Base-by-base conservation (phyloP, 2,329 filamentous ascomycete species). In the Drechslera avenae region DNA sequence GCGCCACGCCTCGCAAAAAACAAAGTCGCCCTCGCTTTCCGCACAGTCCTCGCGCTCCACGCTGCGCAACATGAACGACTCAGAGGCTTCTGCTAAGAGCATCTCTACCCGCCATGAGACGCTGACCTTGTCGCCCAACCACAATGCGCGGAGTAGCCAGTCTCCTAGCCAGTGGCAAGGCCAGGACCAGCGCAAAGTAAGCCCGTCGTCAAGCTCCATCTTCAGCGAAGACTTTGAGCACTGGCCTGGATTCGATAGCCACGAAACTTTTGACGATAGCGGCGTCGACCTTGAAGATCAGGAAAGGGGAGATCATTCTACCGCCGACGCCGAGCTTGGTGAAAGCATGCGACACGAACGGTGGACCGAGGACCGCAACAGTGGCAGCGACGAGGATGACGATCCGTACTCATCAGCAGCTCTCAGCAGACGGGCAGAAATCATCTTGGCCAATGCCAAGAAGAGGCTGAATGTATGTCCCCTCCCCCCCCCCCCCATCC, bases 371-470 rank as follows among this genome's bases (percentile, higher is more conserved):
- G 75, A 71, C 16, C 74, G 73, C 37, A 66, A 71, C 32, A 75
- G 72, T 18, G 74, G 73, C 39, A 73, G 74, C 44, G 70, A 75
- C 35, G 64, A 66, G 23, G 76, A 82, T 3, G 83, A 86, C 49
- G 83, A 88, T 47, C 80, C 81, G 36, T 84, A 87, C 63, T 90
- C 90, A 3, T 90, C 89, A 40, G 86, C 83, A 47, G 60, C 65
- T 28, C 52, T 69, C 28, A 67, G 65, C 44, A 86, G 87, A 60
- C 85, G 91, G 63, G 92, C 92, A 1, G 92, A 97, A 70, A 81
- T 92, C 67, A 97, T 97, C 68, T 80, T 97, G 47, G 90, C 91
- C 48, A 96, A 96, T 74, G 93, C 93, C 26, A 97, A 97, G 77
- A 87, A 86, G 71, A 83, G 91, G 62, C 79, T 97, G 54, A 94